Conservation (phyloP, 495 filamentous ascomycete genomes). For the Trichoderma virens region DNA sequence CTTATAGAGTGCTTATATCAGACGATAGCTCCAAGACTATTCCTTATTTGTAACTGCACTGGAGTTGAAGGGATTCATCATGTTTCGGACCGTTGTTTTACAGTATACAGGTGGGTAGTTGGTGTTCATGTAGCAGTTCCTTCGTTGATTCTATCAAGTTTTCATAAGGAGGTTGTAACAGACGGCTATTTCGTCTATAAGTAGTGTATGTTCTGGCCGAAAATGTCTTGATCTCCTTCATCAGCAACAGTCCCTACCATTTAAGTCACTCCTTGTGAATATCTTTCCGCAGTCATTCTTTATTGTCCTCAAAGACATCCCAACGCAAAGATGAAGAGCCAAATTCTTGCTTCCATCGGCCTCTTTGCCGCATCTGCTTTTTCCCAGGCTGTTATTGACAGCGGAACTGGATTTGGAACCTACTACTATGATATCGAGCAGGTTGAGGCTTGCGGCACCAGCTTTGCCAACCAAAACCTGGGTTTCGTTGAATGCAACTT, state of each 20-base stretch:
- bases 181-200: not conserved
- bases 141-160: not conserved
- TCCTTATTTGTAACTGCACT: not conserved
- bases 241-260: not conserved
- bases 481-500: conserved; percentile 1
- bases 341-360: not conserved
- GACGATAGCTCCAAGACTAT: not conserved
- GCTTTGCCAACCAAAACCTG: not conserved
- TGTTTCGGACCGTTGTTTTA: not conserved
- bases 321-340: not conserved
- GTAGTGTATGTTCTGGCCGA: not conserved
- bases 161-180: not conserved
- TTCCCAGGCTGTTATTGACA: not conserved
- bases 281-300: not conserved
- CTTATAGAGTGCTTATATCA: conserved; percentile 7
- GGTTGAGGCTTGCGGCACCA: not conserved
- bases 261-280: not conserved
- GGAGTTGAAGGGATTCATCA: not conserved
- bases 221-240: not conserved
- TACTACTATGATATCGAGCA: not conserved
- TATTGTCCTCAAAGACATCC: not conserved
- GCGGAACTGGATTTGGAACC: not conserved
- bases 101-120: not conserved
- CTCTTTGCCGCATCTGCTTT: conserved; percentile 2
- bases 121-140: not conserved